Conservation (phyloP, 2,329 filamentous ascomycete species). For the Knufia petricola region DNA sequence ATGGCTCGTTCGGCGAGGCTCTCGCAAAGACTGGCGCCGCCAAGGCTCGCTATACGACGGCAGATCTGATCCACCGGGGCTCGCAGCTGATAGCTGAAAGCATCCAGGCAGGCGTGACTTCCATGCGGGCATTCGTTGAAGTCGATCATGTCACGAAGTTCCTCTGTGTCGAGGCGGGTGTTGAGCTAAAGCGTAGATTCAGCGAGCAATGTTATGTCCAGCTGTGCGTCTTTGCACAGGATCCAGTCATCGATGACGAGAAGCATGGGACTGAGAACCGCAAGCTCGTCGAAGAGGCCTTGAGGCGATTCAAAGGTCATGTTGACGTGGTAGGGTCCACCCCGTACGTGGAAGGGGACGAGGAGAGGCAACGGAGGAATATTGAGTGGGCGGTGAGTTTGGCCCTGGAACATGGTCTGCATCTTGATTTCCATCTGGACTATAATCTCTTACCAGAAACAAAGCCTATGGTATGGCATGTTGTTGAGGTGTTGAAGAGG, state of each 20-base stretch:
- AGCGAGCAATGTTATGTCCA: constrained; percentile 49
- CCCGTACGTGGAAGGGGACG: constrained; percentile 56
- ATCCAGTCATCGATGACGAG: constrained; percentile 53
- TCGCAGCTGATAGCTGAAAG: constrained; percentile 57
- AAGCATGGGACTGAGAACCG: constrained; percentile 42
- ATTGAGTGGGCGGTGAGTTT: constrained; percentile 53
- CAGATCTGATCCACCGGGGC: constrained; percentile 57
- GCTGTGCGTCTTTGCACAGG: constrained; percentile 62
- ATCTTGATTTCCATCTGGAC: constrained; percentile 64
- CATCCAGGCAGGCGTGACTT: constrained; percentile 54
- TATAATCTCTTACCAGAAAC: constrained; percentile 50
- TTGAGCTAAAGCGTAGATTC: constrained; percentile 48
- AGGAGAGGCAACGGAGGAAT: constrained; percentile 44
- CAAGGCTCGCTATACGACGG: constrained; percentile 52
- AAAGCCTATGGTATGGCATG: constrained; percentile 45
- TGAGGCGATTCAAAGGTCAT: constrained; percentile 24
- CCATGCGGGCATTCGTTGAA: constrained; percentile 63
- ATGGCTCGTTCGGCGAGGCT: constrained; percentile 58
- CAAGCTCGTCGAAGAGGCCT: constrained; percentile 39
- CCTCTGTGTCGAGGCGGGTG: constrained; percentile 49
- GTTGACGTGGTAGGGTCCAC: constrained; percentile 58
- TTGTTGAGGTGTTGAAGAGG: constrained; percentile 43
- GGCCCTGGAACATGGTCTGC: constrained; percentile 42
- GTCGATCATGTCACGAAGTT: constrained; percentile 53
- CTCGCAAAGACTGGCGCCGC: constrained; percentile 49